Evolutionary conservation across 2,329 filamentous ascomycete species (phyloP), one percentile per base, ranked within the genome.

Genomic region (Alternaria brassicae): DNA sequence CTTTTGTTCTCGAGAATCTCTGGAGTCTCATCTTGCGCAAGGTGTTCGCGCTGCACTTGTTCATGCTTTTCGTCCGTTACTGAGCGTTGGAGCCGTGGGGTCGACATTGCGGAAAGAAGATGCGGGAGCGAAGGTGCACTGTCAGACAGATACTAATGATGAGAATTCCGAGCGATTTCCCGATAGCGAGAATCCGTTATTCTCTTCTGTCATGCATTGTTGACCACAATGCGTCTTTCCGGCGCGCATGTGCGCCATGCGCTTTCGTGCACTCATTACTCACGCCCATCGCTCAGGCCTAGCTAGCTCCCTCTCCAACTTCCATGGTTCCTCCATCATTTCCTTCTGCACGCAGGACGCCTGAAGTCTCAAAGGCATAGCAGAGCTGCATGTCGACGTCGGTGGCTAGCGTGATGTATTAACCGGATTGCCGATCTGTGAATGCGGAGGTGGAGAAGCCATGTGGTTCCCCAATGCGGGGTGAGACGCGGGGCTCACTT

Each of bases 21-120:
- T 0, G 58, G 62, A 9, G 40, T 28, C 10, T 73, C 69, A 61
- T 72, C 68, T 34, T 71, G 65, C 17, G 61, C 13, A 3, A 71
- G 56, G 21, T 69, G 66, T 39, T 72, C 70, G 19, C 60, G 53
- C 13, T 65, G 58, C 8, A 66, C 25, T 19, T 66, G 37, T 15
- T 63, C 44, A 19, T 58, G 58, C 53, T 72, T 67, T 32, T 70
- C 66, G 13, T 61, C 56, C 2, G 32, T 6, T 4, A 59, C 17
- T 9, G 63, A 60, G 6, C 23, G 25, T 8, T 40, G 25, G 1
- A 54, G 32, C 6, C 2, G 32, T 37, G 32, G 15, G 12, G 19
- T 37, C 12, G 47, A 13, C 47, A 50, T 50, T 13, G 15, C 47
- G 8, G 9, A 6, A 17, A 9, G 23, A 27, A 6, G 3, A n/a